Evolutionary conservation across 306 rosid species (phyloP).

Genomic region (Lithocarpus polystachyus): DNA sequence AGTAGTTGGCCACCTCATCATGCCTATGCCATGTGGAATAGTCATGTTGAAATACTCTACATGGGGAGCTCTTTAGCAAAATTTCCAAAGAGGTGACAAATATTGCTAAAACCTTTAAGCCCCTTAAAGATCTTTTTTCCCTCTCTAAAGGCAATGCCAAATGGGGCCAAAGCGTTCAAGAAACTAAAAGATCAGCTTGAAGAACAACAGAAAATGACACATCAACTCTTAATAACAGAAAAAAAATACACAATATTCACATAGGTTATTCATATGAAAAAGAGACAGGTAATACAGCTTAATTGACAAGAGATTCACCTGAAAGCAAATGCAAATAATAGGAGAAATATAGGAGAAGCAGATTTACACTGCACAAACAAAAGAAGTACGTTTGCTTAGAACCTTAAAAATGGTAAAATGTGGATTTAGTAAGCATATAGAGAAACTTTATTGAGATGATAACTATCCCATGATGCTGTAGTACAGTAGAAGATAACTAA

Average conservation of each 20-base stretch:
- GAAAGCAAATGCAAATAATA: conserved; percentile 95
- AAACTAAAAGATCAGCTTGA: not conserved
- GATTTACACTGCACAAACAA: conserved; percentile 87
- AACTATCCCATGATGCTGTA: conserved; percentile 7
- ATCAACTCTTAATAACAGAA: not conserved
- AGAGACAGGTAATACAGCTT: conserved; percentile 4
- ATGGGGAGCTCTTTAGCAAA: no score
- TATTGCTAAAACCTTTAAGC: no score
- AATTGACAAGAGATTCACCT: conserved; percentile 50
- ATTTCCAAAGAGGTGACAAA: no score
- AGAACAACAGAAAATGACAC: not conserved
- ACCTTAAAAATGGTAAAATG: not conserved
- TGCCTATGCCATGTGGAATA: no score
- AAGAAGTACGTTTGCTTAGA: conserved; percentile 20
- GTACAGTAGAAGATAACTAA: conserved; percentile 41
- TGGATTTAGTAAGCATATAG: conserved; percentile 9
- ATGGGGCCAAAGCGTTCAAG: not conserved
- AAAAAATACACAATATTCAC: not conserved
- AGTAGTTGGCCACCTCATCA: no score
- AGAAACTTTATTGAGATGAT: conserved; percentile 11
- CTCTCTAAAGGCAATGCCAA: no score
- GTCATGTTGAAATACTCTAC: no score
- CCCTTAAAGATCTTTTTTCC: no score
- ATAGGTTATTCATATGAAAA: conserved; percentile 1
- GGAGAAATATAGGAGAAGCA: conserved; percentile 96